Percentiles rank a stretch among this genome's conserved stretches.
These are phyloP conservation scores for Trichomonascaceae sp. DNA, from an alignment of 1,139 yeast species.

Conservation along the genomic window DNA sequence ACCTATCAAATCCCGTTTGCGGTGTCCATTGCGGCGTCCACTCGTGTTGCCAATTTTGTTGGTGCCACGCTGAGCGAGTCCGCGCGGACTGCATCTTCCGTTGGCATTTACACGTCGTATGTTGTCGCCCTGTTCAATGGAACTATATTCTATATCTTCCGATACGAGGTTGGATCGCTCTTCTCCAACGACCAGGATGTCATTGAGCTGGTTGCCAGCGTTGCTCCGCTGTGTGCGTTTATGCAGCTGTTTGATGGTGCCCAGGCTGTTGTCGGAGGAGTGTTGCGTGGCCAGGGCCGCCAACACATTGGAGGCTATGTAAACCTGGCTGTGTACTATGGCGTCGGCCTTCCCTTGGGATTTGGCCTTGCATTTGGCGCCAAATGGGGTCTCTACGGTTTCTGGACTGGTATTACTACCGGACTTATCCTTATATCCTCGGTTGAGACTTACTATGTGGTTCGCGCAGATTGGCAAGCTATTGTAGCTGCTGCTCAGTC, in stretches of 20 bases:
- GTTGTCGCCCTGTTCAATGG: constrained; percentile 47
- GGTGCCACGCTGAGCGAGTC: constrained; percentile 59
- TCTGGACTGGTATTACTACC: constrained; percentile 81
- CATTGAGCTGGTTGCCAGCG: constrained; percentile 32
- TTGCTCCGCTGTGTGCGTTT: constrained; percentile 62
- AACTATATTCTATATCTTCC: constrained; percentile 36
- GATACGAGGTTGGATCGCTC: constrained; percentile 44
- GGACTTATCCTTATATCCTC: constrained; percentile 63
- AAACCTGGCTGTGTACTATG: constrained; percentile 63
- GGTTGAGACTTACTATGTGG: constrained; percentile 40
- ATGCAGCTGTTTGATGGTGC: constrained; percentile 70
- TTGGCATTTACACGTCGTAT: constrained; percentile 50
- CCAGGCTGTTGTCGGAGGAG: constrained; percentile 75
- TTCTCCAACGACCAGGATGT: constrained; percentile 66
- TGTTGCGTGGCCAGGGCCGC: constrained; percentile 74
- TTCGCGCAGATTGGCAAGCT: constrained; percentile 41
- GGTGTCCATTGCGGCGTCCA: constrained; percentile 72
- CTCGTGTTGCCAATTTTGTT: constrained; percentile 76
- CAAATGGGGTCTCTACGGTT: constrained; percentile 46
- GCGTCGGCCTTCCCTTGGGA: constrained; percentile 59
- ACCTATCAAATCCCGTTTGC: constrained; percentile 85
- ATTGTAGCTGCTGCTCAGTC: constrained; percentile 34
- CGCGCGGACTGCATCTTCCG: constrained; percentile 53
- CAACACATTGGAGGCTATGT: constrained; percentile 75
- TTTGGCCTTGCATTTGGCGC: constrained; percentile 44